Conservation (phyloP, 345 rosid species). For the Melaleuca alternifolia region DNA sequence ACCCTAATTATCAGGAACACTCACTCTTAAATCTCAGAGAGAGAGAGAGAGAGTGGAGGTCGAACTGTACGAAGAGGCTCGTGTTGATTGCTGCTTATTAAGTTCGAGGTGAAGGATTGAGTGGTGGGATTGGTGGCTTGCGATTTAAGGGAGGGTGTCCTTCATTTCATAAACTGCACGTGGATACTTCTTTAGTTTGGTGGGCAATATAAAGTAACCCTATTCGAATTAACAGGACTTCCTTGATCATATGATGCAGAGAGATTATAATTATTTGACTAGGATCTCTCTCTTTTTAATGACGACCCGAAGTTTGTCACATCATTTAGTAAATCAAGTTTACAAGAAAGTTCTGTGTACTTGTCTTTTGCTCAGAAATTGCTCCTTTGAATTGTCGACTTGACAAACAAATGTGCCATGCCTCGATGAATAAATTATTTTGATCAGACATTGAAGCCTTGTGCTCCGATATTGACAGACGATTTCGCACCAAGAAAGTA, state of each 20-base stretch:
- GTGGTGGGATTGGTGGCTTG: neutral
- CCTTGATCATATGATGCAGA: neutral
- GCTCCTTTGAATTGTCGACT: neutral
- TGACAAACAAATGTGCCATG: neutral
- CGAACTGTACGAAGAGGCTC: neutral
- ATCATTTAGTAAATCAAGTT: neutral
- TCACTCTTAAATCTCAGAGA: neutral
- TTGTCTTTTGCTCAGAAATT: neutral
- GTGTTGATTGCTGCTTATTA: neutral
- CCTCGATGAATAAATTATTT: neutral
- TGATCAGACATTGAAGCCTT: neutral
- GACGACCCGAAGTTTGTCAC: neutral
- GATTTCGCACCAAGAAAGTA: neutral
- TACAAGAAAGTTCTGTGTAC: neutral
- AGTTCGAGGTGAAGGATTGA: neutral
- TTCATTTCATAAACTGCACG: neutral
- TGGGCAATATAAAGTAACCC: neutral
- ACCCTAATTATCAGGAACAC: neutral
- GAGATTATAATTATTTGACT: neutral
- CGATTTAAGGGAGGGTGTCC: neutral
- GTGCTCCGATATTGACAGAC: neutral
- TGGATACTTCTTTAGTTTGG: neutral
- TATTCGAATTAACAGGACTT: neutral
- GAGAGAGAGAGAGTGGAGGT: neutral
- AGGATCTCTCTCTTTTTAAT: neutral